Base-by-base conservation (phyloP, 192 early-diverging fungal genomes). In the Neocallimastix lanati region DNA sequence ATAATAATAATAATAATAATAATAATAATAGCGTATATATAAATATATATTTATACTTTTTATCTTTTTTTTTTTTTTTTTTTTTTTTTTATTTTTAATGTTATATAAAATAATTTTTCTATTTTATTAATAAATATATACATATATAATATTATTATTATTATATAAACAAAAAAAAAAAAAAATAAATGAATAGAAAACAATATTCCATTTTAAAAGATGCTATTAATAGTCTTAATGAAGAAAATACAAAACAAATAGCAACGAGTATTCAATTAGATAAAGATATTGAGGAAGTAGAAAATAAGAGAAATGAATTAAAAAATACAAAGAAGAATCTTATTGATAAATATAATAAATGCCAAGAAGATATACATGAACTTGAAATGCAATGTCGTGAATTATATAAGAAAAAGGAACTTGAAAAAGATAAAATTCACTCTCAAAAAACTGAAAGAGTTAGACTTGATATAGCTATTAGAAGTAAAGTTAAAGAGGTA, bases 391-490 rank as follows among this genome's bases (percentile, higher is more conserved):
- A 86, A 30, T 88, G 88, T 77, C 86, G 88, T 78, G 90, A 91
- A 76, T 89, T 90, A 38, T 88, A 88, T 81, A 91, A 90, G 79
- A 84, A 90, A 79, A 86, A 90, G 79, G 89, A 91, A 81, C 76
- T 88, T 13, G 87, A 88, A n/a, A 91, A 90, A 77, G 87, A 90
- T 30, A 86, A 89, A 80, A 82, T 91, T 18, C 83, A 85, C 13
- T 80, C 84, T 28, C 89, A 90, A 80, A 84, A 85, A 76, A 88
- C 83, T 1, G 90, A 91, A 80, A 77, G 85, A 37, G 86, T 89
- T 27, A 79, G 85, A 28, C 81, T 89, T 29, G 89, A 88, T 28
- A 33, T 90, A 35, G 67, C 83, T 28, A 79, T 90, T 27, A 80
- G 82, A 80, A 84, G 85, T 78, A 81, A 84, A 30, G 78, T 85